Conservation (phyloP, 2,329 filamentous ascomycete species). For the Neurospora sp. region DNA sequence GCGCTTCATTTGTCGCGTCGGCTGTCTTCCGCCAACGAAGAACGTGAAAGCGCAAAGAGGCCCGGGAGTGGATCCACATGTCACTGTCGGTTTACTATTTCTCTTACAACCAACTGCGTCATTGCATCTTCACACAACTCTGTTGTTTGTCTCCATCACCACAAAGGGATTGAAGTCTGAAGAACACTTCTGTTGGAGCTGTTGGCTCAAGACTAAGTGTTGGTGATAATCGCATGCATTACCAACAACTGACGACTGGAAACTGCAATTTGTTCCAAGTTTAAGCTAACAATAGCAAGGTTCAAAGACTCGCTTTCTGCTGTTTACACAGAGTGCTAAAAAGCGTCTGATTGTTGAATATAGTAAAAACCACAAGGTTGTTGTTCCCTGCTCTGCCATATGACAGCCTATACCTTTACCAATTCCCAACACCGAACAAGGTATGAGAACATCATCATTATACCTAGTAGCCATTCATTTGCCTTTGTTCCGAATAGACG, state of each 20-base stretch:
- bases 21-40: not conserved
- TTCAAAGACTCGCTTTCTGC: not conserved
- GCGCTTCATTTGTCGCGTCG: not conserved
- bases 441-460: not conserved
- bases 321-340: not conserved
- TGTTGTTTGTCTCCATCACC: not conserved
- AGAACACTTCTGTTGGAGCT: not conserved
- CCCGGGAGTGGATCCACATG: not conserved
- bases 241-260: not conserved
- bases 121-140: not conserved
- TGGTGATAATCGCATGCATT: not conserved
- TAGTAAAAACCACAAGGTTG: not conserved
- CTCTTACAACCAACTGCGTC: not conserved
- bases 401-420: not conserved
- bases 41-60: not conserved
- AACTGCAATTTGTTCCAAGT: not conserved
- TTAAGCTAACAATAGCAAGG: not conserved
- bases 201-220: not conserved
- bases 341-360: not conserved
- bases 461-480: too few relatives aligned
- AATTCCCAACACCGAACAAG: not conserved
- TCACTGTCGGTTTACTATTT: not conserved
- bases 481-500: not conserved
- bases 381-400: not conserved
- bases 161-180: not conserved